These are phyloP conservation scores for Phytophthora idaei DNA, from an alignment of 352 stramenopile genomes.

Conservation along the genomic window DNA sequence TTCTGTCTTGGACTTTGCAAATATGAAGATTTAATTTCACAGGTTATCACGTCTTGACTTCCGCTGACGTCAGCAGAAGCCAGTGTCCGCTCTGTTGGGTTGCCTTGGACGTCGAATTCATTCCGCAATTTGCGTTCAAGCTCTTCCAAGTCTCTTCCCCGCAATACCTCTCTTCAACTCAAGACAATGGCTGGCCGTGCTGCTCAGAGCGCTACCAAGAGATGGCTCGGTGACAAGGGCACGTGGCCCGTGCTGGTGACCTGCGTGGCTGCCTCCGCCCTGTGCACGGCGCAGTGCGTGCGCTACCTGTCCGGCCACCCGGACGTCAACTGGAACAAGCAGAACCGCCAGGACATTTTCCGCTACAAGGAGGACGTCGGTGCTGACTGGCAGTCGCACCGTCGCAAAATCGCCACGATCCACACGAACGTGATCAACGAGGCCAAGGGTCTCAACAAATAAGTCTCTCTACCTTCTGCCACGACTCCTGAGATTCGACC, in stretches of 20 bases:
- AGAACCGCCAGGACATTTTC: conserved; percentile 75
- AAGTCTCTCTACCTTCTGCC: conserved; percentile 14
- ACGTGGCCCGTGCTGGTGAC: conserved; percentile 80
- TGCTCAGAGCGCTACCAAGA: conserved; percentile 58
- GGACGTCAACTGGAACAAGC: conserved; percentile 83
- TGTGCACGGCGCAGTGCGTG: conserved; percentile 79
- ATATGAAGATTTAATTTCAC: conserved; percentile 6
- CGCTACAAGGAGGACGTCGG: conserved; percentile 68
- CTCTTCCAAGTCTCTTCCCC: conserved; percentile 21
- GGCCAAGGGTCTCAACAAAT: conserved; percentile 72
- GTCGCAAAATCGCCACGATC: conserved; percentile 66
- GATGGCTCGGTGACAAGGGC: conserved; percentile 78
- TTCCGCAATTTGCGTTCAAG: conserved; percentile 69
- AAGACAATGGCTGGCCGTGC: conserved; percentile 62
- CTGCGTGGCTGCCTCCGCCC: conserved; percentile 60
- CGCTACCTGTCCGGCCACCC: conserved; percentile 73
- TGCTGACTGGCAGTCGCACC: conserved; percentile 78
- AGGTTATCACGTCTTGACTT: conserved; percentile 7
- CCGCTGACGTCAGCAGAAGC: conserved; percentile 36
- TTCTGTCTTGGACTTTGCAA: background rate
- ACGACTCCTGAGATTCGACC: background rate
- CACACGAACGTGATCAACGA: conserved; percentile 85
- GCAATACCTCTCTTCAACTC: conserved; percentile 16
- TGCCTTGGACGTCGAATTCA: conserved; percentile 36
- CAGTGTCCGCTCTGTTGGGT: conserved; percentile 1